phyloP scores from a whole-genome alignment of 2,329 filamentous ascomycete genomes.

The Fragosphaeria purpurea region DNA sequence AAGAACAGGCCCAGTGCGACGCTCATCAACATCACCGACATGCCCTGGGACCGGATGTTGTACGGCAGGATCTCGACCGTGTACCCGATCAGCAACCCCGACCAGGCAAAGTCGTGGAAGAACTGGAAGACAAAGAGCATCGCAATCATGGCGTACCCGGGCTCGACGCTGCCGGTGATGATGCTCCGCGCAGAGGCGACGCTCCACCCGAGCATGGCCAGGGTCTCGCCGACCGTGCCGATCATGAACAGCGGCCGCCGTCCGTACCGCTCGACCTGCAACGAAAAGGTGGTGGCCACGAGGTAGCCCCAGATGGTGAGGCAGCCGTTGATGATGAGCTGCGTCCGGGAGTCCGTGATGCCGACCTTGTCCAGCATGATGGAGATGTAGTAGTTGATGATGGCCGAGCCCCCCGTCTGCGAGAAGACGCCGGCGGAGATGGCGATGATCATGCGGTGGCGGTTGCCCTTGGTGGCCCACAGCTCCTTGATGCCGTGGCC shows the following conservation, averaged over 20 bases:
- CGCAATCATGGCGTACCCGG: too few relatives aligned
- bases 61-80: slow-evolving; percentile 29
- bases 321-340: not conserved
- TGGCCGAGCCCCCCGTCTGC: not conserved
- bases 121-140: too few relatives aligned
- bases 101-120: slow-evolving; percentile 20
- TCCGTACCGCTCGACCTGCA: not conserved
- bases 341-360: not conserved
- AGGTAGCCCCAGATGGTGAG: slow-evolving; percentile 21
- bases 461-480: slow-evolving; percentile 6
- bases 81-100: slow-evolving; percentile 26
- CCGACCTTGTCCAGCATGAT: not conserved
- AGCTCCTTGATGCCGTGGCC: not conserved
- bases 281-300: not conserved
- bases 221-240: not conserved
- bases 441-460: slow-evolving; percentile 7
- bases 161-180: too few relatives aligned
- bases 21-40: slow-evolving; percentile 27
- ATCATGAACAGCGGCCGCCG: not conserved
- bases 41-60: slow-evolving; percentile 27
- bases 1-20: slow-evolving; percentile 31
- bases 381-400: not conserved
- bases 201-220: too few relatives aligned
- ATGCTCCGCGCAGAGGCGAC: too few relatives aligned
- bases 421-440: slow-evolving; percentile 3